These are phyloP conservation scores for Hypoxylon sp. DNA, from an alignment of 2,329 filamentous ascomycete genomes.

Conservation along the genomic window DNA sequence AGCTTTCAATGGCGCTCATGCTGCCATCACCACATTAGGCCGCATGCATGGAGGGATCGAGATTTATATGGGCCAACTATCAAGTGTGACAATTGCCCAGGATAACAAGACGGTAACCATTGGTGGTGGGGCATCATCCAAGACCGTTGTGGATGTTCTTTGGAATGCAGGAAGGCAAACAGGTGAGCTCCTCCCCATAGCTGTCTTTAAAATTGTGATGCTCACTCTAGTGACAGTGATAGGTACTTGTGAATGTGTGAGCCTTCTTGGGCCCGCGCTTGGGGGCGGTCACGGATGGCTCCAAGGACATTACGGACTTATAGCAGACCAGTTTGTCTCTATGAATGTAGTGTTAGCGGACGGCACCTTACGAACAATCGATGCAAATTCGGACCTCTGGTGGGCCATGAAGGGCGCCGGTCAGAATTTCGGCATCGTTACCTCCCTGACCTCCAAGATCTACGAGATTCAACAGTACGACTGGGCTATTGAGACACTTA, in stretches of 20 bases:
- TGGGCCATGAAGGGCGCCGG: constrained; percentile 72
- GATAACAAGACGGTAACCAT: constrained; percentile 64
- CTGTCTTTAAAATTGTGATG: background rate
- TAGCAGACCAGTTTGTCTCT: constrained; percentile 60
- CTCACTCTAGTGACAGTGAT: constrained; percentile 56
- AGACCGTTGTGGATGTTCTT: constrained; percentile 63
- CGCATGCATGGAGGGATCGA: constrained; percentile 65
- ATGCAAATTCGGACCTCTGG: constrained; percentile 59
- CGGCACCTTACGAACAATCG: constrained; percentile 56
- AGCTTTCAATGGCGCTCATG: constrained; percentile 67
- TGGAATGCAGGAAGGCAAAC: constrained; percentile 68
- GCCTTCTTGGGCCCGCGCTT: constrained; percentile 60
- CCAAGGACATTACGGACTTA: constrained; percentile 58
- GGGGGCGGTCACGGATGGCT: constrained; percentile 64
- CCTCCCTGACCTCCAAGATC: constrained; percentile 62
- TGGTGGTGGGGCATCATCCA: constrained; percentile 64
- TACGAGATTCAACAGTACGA: constrained; percentile 59
- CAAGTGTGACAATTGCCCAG: constrained; percentile 58
- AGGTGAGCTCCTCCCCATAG: constrained; percentile 51
- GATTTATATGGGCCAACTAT: constrained; percentile 64
- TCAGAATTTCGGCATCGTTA: constrained; percentile 72
- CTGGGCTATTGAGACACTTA: constrained; percentile 60
- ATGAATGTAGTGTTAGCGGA: constrained; percentile 60
- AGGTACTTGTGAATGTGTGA: constrained; percentile 68
- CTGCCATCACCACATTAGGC: constrained; percentile 64